phyloP scores from a whole-genome alignment of 176 grass and related monocot genomes.

The Eleusine indica region DNA sequence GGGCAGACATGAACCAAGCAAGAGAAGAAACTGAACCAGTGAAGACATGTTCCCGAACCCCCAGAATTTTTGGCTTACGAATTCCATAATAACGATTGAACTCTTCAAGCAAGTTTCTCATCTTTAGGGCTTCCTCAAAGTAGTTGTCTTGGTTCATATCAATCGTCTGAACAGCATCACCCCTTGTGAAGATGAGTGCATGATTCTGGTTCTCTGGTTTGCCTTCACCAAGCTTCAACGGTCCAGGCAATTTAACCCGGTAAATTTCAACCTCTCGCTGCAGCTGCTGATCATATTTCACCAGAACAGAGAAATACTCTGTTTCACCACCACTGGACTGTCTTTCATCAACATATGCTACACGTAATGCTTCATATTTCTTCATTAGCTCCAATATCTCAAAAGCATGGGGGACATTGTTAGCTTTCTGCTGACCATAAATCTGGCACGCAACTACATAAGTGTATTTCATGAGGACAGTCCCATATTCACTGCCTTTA shows the following conservation, averaged over 20 bases:
- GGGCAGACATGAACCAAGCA: constrained; percentile 98
- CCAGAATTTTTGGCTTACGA: constrained; percentile 88
- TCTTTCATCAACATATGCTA: constrained; percentile 90
- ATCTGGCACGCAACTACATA: constrained; percentile 99
- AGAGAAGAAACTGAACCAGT: constrained; percentile 96
- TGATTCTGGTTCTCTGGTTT: constrained; percentile 97
- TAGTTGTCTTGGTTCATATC: constrained; percentile 98
- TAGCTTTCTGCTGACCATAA: constrained; percentile 89
- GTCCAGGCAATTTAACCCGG: constrained; percentile 78
- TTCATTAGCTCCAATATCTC: constrained; percentile 97
- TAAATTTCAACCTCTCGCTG: constrained; percentile 92
- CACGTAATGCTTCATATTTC: constrained; percentile 87
- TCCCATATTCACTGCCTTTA: constrained; percentile 92
- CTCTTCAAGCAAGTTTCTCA: constrained; percentile 91
- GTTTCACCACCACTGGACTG: constrained; percentile 45
- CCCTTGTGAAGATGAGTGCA: constrained; percentile 95
- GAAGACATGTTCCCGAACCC: constrained; percentile 93
- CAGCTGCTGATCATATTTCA: constrained; percentile 78
- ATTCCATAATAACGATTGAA: constrained; percentile 79
- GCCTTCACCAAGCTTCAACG: constrained; percentile 85
- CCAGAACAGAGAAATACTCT: constrained; percentile 83
- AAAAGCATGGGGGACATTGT: constrained; percentile 71
- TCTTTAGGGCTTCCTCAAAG: constrained; percentile 95
- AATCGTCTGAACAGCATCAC: constrained; percentile 89
- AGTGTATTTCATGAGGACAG: constrained; percentile 92